Evolutionary conservation across 2,329 filamentous ascomycete genomes (phyloP), one percentile per base, ranked within the genome.

Genomic region (Coniella lustricola): DNA sequence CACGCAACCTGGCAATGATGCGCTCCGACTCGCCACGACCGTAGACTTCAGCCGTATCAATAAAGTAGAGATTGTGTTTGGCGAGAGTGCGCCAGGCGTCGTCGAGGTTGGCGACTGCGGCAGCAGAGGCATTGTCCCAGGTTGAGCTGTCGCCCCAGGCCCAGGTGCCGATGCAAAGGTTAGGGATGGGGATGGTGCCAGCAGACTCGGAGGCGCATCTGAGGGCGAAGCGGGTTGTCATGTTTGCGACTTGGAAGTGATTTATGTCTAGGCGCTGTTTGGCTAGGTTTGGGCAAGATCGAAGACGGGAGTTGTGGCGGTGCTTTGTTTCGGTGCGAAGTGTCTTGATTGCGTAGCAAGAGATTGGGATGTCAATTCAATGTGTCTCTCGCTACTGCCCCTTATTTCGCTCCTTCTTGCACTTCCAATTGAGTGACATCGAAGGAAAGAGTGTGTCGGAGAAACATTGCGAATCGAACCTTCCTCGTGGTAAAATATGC

Each of bases 131-230:
- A 20, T 75, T 72, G 64, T 90, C 91, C 67, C 85, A 88, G 3
- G 51, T 53, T 32, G 8, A 3, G 2, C 82, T 87, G 44, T 89
- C 86, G 53, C 90, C 85, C 84, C 87, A 93, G 0, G 87, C 87
- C 0, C 85, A 90, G 0, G 87, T 89, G 1, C 87, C 87, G 52
- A 93, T 89, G 0, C 87, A 91, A 64, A 89, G 40, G 22, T 52
- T 55, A 41, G 54, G 51, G 14, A 50, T 38, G 25, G 49, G 38
- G n/a, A 56, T 55, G 3, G 49, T 49, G 49, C 53, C 55, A 14
- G 43, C 48, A 22, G 51, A 49, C 17, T 52, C 54, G 29, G 49
- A 46, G 48, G 55, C 55, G 48, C 51, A 54, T 5, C 46, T 48
- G 36, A 55, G 54, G 20, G 44, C 46, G 44, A 56, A 51, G 12